Conservation (phyloP, 768 basidiomycete species). For the Panellus pusillus region DNA sequence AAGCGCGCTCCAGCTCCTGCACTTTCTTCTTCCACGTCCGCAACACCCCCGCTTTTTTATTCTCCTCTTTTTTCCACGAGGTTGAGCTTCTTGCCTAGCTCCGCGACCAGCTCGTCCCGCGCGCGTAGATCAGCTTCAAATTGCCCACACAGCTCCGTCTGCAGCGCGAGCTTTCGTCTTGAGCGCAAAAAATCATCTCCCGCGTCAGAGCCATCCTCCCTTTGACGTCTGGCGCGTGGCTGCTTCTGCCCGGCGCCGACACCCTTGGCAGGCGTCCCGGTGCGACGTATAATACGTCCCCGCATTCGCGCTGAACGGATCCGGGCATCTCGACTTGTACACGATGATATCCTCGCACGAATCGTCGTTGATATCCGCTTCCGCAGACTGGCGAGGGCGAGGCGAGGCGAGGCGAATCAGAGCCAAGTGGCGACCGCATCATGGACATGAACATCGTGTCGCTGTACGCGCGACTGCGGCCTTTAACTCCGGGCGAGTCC, state of each 20-base stretch:
- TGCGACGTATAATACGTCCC: conserved; percentile 76
- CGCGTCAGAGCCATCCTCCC: conserved; percentile 43
- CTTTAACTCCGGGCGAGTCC: conserved; percentile 31
- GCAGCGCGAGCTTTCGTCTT: conserved; percentile 75
- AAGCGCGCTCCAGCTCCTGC: conserved; percentile 66
- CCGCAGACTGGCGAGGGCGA: conserved; percentile 38
- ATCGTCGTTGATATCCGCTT: conserved; percentile 67
- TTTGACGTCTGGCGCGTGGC: conserved; percentile 64
- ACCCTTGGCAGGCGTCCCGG: conserved; percentile 61
- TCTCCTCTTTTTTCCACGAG: conserved; percentile 63
- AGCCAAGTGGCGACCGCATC: conserved; percentile 35
- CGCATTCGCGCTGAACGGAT: conserved; percentile 73
- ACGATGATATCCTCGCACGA: conserved; percentile 48
- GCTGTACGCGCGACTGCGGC: conserved; percentile 56
- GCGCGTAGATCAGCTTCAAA: conserved; percentile 75
- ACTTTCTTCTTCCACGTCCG: conserved; percentile 77
- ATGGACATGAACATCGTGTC: conserved; percentile 66
- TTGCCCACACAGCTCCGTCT: conserved; percentile 72
- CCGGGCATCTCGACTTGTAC: conserved; percentile 52
- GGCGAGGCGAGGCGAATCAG: conserved; percentile 14
- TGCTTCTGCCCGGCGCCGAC: conserved; percentile 44
- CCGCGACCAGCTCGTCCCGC: conserved; percentile 69
- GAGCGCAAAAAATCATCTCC: conserved; percentile 67
- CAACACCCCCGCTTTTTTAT: conserved; percentile 53
- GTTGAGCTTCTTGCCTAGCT: conserved; percentile 54